Conservation (phyloP, 75 land plant species). For the Cunninghamia lanceolata region DNA sequence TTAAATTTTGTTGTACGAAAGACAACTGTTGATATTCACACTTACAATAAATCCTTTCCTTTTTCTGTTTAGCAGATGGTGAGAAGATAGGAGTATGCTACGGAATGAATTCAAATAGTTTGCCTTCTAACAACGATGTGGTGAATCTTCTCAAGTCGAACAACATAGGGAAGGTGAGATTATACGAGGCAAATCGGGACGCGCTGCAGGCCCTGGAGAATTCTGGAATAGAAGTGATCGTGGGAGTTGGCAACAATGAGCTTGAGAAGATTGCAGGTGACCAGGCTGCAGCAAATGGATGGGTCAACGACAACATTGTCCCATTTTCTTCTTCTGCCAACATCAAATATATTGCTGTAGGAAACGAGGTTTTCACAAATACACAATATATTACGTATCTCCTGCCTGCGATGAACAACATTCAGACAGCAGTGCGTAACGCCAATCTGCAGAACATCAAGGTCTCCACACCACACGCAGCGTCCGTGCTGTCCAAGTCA, state of each 20-base stretch:
- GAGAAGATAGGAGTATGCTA: slow-evolving; percentile 24
- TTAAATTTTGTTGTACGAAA: no score
- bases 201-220: slow-evolving; percentile 20
- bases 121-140: no score
- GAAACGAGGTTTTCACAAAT: slow-evolving; percentile 41
- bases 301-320: slow-evolving; percentile 29
- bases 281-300: slow-evolving; percentile 23
- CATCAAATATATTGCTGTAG: slow-evolving; percentile 30
- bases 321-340: slow-evolving; percentile 18
- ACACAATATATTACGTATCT: slow-evolving; percentile 11
- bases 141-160: no score
- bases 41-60: no score
- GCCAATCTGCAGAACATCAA: slow-evolving; percentile 28
- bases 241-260: slow-evolving; percentile 28
- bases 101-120: slow-evolving; percentile 23
- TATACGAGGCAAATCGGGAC: slow-evolving; percentile 19
- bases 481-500: no score
- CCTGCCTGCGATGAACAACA: slow-evolving; percentile 39
- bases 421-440: slow-evolving; percentile 15
- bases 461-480: slow-evolving; percentile 31
- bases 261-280: slow-evolving; percentile 20
- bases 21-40: no score
- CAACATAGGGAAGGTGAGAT: slow-evolving; percentile 28
- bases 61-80: no score
- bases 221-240: slow-evolving; percentile 16